Percentiles rank a stretch among this genome's conserved stretches.
Evolutionary conservation across 129 eudicot species (phyloP).

Genomic region (Saussurea involucrata): DNA sequence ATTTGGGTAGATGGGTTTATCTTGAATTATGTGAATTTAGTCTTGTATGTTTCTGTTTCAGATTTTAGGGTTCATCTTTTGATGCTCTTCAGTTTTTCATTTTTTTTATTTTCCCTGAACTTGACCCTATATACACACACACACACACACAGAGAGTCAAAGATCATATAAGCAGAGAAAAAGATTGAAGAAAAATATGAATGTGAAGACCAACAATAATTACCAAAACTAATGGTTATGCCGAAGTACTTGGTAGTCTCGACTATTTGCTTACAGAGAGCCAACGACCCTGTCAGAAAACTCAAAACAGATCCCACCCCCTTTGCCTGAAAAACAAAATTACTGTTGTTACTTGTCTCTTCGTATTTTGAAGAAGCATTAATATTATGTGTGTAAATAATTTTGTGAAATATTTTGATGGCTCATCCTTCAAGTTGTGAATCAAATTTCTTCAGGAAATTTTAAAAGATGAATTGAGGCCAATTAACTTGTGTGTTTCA

Average conservation of each 20-base stretch:
- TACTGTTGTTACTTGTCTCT: not conserved
- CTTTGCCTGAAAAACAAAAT: conserved; percentile 59
- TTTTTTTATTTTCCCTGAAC: too few relatives aligned
- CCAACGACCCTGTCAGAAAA: conserved; percentile 79
- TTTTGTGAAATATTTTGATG: too few relatives aligned
- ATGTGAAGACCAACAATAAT: not conserved
- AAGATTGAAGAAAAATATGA: not conserved
- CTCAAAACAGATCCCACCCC: conserved; percentile 98
- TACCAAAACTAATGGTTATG: conserved; percentile 97
- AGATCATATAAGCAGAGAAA: not conserved
- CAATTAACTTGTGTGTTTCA: not conserved
- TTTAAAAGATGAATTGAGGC: not conserved
- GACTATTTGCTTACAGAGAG: conserved; percentile 78
- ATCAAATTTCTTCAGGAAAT: not conserved
- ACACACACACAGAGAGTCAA: not conserved
- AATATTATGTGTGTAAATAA: not conserved
- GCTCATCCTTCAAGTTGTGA: too few relatives aligned
- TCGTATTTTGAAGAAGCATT: not conserved
- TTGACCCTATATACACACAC: too few relatives aligned
- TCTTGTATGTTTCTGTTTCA: too few relatives aligned
- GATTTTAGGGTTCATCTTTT: too few relatives aligned
- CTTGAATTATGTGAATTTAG: too few relatives aligned
- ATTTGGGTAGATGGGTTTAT: too few relatives aligned
- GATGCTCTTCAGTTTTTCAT: too few relatives aligned
- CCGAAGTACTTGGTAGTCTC: conserved; percentile 84